Percentiles rank a stretch among this genome's conserved stretches.
phyloP scores from a whole-genome alignment of 179 eudicot species.

The Gypsophila paniculata region DNA sequence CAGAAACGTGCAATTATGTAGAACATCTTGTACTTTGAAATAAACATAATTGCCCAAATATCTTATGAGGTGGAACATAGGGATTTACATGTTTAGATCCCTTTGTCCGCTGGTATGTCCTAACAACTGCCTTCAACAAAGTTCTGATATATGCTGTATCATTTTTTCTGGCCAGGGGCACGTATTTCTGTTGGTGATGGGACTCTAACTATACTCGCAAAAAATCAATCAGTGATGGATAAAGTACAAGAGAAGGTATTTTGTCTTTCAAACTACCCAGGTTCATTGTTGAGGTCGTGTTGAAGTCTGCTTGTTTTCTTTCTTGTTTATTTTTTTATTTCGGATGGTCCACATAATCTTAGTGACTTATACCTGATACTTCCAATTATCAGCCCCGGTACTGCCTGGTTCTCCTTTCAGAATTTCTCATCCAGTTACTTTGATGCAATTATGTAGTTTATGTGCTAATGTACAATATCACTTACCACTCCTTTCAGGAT shows the following conservation, averaged over 20 bases:
- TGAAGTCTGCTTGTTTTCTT: slow-evolving; percentile 4
- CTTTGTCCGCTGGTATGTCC: neutral
- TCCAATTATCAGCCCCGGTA: neutral
- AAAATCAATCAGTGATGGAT: slow-evolving; percentile 62
- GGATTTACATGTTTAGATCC: neutral
- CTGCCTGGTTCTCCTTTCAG: neutral
- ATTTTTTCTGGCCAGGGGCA: slow-evolving; percentile 41
- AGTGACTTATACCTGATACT: neutral
- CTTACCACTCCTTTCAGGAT: neutral
- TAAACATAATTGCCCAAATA: neutral
- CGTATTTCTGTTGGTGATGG: slow-evolving; percentile 76
- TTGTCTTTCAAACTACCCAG: neutral
- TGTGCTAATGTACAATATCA: neutral
- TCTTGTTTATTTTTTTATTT: neutral
- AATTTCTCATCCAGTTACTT: neutral
- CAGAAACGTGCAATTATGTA: neutral
- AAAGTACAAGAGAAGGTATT: slow-evolving; percentile 68
- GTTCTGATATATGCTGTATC: slow-evolving; percentile 18
- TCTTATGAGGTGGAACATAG: neutral
- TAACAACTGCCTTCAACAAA: neutral
- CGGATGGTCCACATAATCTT: neutral
- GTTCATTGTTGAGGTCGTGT: neutral
- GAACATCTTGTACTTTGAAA: too few relatives aligned
- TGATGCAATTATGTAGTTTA: neutral
- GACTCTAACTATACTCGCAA: slow-evolving; percentile 55